Evolutionary conservation across 352 stramenopile species (phyloP).

Genomic region (Phytopythium litorale): DNA sequence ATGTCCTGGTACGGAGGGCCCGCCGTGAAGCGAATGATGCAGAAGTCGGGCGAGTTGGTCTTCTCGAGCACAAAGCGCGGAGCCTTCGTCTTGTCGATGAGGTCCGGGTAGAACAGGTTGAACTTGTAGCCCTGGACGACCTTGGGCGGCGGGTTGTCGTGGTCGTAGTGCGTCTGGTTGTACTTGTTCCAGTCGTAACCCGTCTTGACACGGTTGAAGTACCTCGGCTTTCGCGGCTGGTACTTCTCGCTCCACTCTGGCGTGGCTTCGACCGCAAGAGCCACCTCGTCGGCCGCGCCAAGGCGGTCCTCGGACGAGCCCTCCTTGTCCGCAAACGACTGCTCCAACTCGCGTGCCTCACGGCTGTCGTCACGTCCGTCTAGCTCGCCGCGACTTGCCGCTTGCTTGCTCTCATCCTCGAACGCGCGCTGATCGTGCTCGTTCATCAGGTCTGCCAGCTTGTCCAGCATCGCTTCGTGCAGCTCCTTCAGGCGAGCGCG

Average conservation of each 20-base stretch:
- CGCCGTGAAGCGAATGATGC: slow-evolving; percentile 97
- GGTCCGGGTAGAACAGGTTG: slow-evolving; percentile 99
- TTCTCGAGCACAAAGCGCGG: slow-evolving; percentile 96
- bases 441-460: slow-evolving; percentile 90
- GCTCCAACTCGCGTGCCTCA: slow-evolving; percentile 65
- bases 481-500: slow-evolving; percentile 85
- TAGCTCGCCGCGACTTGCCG: slow-evolving; percentile 21
- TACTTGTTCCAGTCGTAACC: slow-evolving; percentile 99
- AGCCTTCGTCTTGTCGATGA: slow-evolving; percentile 96
- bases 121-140: slow-evolving; percentile 99
- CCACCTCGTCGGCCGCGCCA: slow-evolving; percentile 90
- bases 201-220: slow-evolving; percentile 99
- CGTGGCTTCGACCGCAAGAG: slow-evolving; percentile 53
- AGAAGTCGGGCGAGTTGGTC: slow-evolving; percentile 92
- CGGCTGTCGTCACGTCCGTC: slow-evolving; percentile 58
- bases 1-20: slow-evolving; percentile 99
- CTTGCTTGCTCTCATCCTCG: slow-evolving; percentile 24
- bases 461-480: slow-evolving; percentile 93
- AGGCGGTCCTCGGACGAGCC: slow-evolving; percentile 66
- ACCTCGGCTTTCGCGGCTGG: slow-evolving; percentile 96
- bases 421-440: slow-evolving; percentile 50
- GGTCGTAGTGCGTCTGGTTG: slow-evolving; percentile 99
- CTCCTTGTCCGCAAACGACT: slow-evolving; percentile 50
- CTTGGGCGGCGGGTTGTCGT: slow-evolving; percentile 99
- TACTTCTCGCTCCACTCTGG: slow-evolving; percentile 97